These are phyloP conservation scores for Wallacemonas rigidus DNA, from an alignment of 208 protist species.

Conservation along the genomic window DNA sequence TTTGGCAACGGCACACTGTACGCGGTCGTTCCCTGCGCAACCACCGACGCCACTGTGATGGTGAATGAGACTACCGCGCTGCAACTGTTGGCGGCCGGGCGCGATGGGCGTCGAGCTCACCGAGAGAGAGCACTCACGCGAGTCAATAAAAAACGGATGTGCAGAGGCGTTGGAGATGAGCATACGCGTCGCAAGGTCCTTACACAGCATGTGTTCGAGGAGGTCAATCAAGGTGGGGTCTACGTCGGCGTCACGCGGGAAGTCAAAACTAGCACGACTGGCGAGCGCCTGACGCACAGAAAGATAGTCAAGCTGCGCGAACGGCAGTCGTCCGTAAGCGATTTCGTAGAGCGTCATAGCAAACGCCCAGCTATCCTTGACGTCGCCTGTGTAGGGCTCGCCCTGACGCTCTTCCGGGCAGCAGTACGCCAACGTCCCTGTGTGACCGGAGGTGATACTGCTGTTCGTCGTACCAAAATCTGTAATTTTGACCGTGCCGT, in stretches of 20 bases:
- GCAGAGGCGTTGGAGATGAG: slow-evolving; percentile 41
- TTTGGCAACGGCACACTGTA: too few species aligned
- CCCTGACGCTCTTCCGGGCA: slow-evolving; percentile 71
- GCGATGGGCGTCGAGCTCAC: slow-evolving; percentile 5
- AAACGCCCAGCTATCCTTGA: slow-evolving; percentile 91
- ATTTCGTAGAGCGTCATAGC: slow-evolving; percentile 89
- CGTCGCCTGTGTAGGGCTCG: slow-evolving; percentile 56
- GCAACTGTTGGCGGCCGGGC: background rate
- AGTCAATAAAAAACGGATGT: slow-evolving; percentile 62
- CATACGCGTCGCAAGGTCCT: slow-evolving; percentile 63
- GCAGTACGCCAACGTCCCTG: slow-evolving; percentile 82
- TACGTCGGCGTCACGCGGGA: slow-evolving; percentile 11
- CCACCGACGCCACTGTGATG: background rate
- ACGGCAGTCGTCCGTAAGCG: slow-evolving; percentile 67
- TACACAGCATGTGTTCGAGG: slow-evolving; percentile 67
- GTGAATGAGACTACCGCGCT: slow-evolving; percentile 7
- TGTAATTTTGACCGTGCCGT: slow-evolving; percentile 78
- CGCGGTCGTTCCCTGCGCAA: background rate
- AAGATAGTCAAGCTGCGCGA: slow-evolving; percentile 17
- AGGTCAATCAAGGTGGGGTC: slow-evolving; percentile 57
- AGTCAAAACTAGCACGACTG: slow-evolving; percentile 12
- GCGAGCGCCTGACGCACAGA: slow-evolving; percentile 25
- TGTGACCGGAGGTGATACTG: slow-evolving; percentile 32
- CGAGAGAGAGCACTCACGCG: slow-evolving; percentile 16
- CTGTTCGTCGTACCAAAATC: slow-evolving; percentile 90